Conservation (phyloP, 306 rosid genomes). For the barrel medic (Medicago truncatula) region DNA sequence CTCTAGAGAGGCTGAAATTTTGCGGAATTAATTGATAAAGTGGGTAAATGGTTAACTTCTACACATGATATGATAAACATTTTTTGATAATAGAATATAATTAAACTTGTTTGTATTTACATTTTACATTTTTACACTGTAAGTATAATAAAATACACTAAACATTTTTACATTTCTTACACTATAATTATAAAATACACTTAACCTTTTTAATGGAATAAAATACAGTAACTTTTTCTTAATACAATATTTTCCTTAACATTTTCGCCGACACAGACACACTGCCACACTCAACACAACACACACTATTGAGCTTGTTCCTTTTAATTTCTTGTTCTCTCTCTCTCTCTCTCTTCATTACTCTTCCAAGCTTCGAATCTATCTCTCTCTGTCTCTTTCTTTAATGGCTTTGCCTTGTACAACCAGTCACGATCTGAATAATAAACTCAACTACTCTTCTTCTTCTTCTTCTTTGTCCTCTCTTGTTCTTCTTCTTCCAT, state of each 20-base stretch:
- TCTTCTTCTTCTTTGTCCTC: constrained; percentile 8
- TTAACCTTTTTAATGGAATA: not conserved
- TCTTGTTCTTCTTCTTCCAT: constrained; percentile 39
- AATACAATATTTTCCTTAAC: not conserved
- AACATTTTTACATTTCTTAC: not conserved
- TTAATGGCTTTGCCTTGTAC: constrained; percentile 68
- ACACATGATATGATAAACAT: too few relatives aligned
- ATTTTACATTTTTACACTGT: too few relatives aligned
- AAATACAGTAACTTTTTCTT: not conserved
- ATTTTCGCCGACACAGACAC: constrained; percentile 66
- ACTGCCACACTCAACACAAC: constrained; percentile 38
- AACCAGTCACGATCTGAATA: constrained; percentile 56
- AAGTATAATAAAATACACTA: too few relatives aligned
- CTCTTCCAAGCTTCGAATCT: constrained; percentile 80
- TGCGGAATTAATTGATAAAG: too few relatives aligned
- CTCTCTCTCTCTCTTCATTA: constrained; percentile 64
- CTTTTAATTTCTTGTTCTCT: not conserved
- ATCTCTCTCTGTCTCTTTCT: constrained; percentile 67
- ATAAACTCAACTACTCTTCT: constrained; percentile 43
- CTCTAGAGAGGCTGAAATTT: too few relatives aligned
- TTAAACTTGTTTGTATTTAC: too few relatives aligned
- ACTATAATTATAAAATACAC: too few relatives aligned
- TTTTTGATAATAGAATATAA: too few relatives aligned
- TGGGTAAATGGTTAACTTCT: too few relatives aligned
- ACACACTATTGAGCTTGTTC: constrained; percentile 16